Evolutionary conservation across 306 rosid species (phyloP).

Genomic region (Lathyrus aphaca): DNA sequence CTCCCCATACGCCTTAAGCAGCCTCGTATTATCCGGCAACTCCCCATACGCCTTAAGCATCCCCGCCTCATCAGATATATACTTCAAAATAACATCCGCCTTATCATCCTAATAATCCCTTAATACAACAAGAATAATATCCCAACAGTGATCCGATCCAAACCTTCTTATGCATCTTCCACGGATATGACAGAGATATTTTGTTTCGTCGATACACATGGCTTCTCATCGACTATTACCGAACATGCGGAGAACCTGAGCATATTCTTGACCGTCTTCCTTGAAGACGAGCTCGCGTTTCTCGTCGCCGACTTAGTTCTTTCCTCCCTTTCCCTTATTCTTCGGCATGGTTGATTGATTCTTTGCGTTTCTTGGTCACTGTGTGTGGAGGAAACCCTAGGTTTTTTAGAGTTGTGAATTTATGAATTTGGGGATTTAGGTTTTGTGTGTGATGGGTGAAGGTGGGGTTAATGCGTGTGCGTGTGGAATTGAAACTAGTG

Average conservation of each 20-base stretch:
- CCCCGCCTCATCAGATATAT: slow-evolving; percentile 11
- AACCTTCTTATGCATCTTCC: slow-evolving; percentile 22
- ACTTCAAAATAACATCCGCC: slow-evolving; percentile 3
- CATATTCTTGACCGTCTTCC: slow-evolving; percentile 22
- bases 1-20: no score
- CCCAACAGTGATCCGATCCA: slow-evolving; percentile 4
- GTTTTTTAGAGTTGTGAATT: background rate
- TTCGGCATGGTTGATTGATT: slow-evolving; percentile 7
- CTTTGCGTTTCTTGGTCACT: background rate
- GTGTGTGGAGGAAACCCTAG: background rate
- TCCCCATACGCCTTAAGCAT: background rate
- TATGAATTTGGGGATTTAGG: background rate
- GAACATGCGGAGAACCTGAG: slow-evolving; percentile 1
- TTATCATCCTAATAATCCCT: slow-evolving; percentile 22
- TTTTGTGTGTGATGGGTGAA: background rate
- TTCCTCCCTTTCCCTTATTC: slow-evolving; percentile 29
- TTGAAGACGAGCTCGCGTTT: slow-evolving; percentile 10
- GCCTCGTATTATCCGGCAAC: background rate
- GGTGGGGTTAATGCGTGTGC: no score
- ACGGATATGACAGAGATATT: slow-evolving; percentile 19
- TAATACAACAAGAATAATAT: background rate
- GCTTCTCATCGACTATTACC: slow-evolving; percentile 14
- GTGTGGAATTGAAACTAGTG: no score
- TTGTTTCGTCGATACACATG: background rate
- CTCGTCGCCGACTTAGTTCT: slow-evolving; percentile 22